phyloP scores from a whole-genome alignment of 768 basidiomycete genomes.

The Crucibulum laeve region DNA sequence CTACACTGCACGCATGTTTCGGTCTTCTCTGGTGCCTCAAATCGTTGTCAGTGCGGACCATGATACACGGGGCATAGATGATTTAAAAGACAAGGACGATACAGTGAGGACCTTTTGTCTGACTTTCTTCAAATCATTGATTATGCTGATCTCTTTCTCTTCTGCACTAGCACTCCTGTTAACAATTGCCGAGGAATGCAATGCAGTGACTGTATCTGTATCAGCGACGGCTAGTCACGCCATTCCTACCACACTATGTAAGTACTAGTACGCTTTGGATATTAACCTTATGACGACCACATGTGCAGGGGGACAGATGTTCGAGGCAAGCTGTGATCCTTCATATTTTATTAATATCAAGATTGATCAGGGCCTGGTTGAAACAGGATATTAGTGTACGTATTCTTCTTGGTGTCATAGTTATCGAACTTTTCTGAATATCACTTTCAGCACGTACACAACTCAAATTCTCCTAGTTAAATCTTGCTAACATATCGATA shows the following conservation, averaged over 20 bases:
- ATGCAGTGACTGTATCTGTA: background rate
- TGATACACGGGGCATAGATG: no score
- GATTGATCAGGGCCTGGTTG: background rate
- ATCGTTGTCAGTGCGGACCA: no score
- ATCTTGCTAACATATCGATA: background rate
- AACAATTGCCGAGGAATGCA: no score
- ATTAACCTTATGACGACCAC: no score
- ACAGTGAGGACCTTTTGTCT: no score
- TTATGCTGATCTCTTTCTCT: no score
- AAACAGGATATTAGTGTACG: background rate
- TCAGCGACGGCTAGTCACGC: background rate
- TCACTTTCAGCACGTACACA: background rate
- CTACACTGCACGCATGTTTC: no score
- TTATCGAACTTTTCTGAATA: background rate
- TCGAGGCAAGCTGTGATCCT: background rate
- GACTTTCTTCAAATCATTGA: no score
- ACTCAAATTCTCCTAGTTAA: background rate
- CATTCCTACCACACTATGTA: slow-evolving; percentile 3
- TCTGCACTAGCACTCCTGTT: no score
- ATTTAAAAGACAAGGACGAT: no score
- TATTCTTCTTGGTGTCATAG: background rate
- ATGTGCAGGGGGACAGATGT: background rate
- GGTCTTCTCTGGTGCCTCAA: no score
- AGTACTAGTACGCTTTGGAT: background rate
- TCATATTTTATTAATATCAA: background rate